These are phyloP conservation scores for Xylaria sp. DNA, from an alignment of 2,329 filamentous ascomycete species.

Conservation along the genomic window DNA sequence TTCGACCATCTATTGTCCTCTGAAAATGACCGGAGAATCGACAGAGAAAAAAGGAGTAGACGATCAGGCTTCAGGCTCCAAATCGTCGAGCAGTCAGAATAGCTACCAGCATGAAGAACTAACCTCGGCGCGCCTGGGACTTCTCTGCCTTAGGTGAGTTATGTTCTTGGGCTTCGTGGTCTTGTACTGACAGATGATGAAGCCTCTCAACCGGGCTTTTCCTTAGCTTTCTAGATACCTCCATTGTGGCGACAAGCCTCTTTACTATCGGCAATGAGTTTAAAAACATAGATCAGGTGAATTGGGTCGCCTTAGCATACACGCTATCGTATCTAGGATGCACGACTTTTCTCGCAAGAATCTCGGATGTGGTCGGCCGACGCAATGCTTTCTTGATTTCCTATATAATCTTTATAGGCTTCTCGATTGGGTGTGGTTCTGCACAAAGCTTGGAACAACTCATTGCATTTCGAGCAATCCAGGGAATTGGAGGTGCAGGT, in stretches of 20 bases:
- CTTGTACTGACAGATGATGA: conserved; percentile 24
- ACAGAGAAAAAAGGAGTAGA: conserved; percentile 8
- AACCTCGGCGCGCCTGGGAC: conserved; percentile 37
- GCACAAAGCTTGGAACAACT: conserved; percentile 57
- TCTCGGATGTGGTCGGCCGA: conserved; percentile 66
- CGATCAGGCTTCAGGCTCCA: conserved; percentile 15
- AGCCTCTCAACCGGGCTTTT: conserved; percentile 65
- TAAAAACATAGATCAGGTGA: conserved; percentile 55
- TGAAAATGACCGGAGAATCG: conserved; percentile 19
- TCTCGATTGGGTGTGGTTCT: conserved; percentile 66
- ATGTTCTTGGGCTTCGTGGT: neutral
- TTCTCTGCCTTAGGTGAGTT: conserved; percentile 42
- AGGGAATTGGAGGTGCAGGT: conserved; percentile 64
- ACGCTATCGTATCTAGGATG: conserved; percentile 67
- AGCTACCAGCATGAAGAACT: conserved; percentile 35
- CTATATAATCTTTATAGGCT: conserved; percentile 64
- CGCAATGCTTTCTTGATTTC: conserved; percentile 61
- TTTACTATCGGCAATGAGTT: conserved; percentile 66
- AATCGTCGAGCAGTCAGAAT: conserved; percentile 17
- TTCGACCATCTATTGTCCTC: neutral
- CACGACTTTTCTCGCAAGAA: conserved; percentile 64
- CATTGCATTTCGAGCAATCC: conserved; percentile 60
- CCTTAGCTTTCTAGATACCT: conserved; percentile 67
- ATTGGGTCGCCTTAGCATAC: conserved; percentile 67
- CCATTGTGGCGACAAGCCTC: conserved; percentile 68